A percentile compares a stretch with the other conserved stretches of the same genome.
Evolutionary conservation across 2,329 filamentous ascomycete species (phyloP).

Genomic region (Cladophialophora bantiana): DNA sequence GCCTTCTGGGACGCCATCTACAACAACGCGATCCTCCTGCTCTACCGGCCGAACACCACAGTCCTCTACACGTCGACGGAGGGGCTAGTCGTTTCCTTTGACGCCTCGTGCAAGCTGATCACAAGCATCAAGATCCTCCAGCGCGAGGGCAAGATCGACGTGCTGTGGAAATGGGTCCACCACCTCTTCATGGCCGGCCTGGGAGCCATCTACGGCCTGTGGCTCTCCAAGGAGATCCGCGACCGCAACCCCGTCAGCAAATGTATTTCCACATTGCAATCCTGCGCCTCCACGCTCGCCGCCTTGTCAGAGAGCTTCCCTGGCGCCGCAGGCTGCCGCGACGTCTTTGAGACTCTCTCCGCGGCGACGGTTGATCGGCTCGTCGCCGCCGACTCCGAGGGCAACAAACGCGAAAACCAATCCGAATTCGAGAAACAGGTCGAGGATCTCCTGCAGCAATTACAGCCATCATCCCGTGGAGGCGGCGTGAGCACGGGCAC

Average conservation of each 20-base stretch:
- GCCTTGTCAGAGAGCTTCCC: slow-evolving; percentile 45
- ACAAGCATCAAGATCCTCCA: slow-evolving; percentile 44
- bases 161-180: slow-evolving; percentile 46
- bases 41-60: slow-evolving; percentile 44
- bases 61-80: slow-evolving; percentile 39
- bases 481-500: slow-evolving; percentile 5
- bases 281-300: slow-evolving; percentile 45
- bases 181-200: slow-evolving; percentile 47
- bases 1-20: slow-evolving; percentile 46
- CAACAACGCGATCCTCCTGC: slow-evolving; percentile 44
- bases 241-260: slow-evolving; percentile 35
- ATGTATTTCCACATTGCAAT: slow-evolving; percentile 43
- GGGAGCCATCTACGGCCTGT: slow-evolving; percentile 44
- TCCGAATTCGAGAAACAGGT: slow-evolving; percentile 33
- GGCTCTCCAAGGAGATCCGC: slow-evolving; percentile 46
- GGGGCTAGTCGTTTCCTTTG: slow-evolving; percentile 41
- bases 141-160: slow-evolving; percentile 44
- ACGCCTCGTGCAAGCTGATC: slow-evolving; percentile 43
- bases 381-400: slow-evolving; percentile 24
- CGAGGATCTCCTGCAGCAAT: slow-evolving; percentile 25
- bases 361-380: slow-evolving; percentile 42
- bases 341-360: slow-evolving; percentile 44
- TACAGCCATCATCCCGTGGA: slow-evolving; percentile 11
- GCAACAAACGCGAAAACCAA: slow-evolving; percentile 33
- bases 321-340: slow-evolving; percentile 45